Percentiles rank a stretch among this genome's conserved stretches.
phyloP scores from a whole-genome alignment of 164 flowering plant genomes.

The Cinnamomum micranthum region DNA sequence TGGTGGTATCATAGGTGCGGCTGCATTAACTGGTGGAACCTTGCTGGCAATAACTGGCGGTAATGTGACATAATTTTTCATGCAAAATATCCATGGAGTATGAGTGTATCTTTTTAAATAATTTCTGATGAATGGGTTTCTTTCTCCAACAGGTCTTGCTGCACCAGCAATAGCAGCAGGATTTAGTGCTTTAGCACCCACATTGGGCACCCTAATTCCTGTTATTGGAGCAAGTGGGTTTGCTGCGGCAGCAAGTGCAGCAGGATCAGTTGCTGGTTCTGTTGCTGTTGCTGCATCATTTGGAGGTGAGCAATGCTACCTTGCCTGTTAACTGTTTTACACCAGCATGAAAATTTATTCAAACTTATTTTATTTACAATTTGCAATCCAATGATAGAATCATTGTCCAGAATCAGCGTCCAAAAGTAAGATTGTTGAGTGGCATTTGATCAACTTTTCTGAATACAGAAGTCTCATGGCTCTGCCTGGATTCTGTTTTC shows the following conservation, averaged over 20 bases:
- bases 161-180: conserved; percentile 99
- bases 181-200: conserved; percentile 94
- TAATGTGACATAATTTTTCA: conserved; percentile 15
- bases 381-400: neutral
- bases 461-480: neutral
- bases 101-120: neutral
- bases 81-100: neutral
- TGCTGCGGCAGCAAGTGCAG: conserved; percentile 97
- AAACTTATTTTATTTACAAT: neutral
- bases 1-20: conserved; percentile 98
- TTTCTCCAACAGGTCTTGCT: conserved; percentile 71
- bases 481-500: neutral
- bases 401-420: neutral
- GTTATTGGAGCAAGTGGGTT: conserved; percentile 98
- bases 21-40: conserved; percentile 98
- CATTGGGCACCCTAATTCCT: conserved; percentile 86
- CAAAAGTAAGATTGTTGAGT: neutral
- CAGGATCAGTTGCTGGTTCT: conserved; percentile 98
- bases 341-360: neutral
- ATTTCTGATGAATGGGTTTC: neutral
- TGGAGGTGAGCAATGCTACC: conserved; percentile 60
- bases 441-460: neutral
- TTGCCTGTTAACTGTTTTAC: neutral
- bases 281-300: conserved; percentile 99
- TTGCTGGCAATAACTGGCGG: conserved; percentile 98